A percentile compares a stretch with the other conserved stretches of the same genome.
Evolutionary conservation across 2,329 filamentous ascomycete genomes (phyloP).

Genomic region (Neobulgaria alba): DNA sequence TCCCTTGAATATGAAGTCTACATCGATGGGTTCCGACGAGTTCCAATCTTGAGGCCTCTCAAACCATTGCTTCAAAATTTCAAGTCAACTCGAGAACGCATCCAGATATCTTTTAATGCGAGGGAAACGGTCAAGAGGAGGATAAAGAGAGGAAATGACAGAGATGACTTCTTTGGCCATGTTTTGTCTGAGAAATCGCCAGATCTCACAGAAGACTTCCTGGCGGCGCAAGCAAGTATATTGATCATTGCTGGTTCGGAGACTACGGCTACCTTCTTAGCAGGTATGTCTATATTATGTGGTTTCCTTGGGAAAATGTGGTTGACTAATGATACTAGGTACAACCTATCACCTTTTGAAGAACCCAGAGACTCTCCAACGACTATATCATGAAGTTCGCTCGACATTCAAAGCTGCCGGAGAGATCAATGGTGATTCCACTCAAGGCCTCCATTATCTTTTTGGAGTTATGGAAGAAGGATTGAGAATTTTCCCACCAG

Average conservation of each 20-base stretch:
- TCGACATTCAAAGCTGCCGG: slow-evolving; percentile 6
- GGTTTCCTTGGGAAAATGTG: background rate
- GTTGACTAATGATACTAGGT: background rate
- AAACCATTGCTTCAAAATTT: no score
- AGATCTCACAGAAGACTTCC: background rate
- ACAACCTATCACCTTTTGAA: slow-evolving; percentile 28
- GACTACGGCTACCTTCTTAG: slow-evolving; percentile 33
- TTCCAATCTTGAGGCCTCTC: background rate
- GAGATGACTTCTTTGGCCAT: slow-evolving; percentile 67
- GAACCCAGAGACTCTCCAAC: slow-evolving; percentile 27
- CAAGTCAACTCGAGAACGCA: background rate
- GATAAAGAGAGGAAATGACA: background rate
- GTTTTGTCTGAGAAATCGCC: slow-evolving; percentile 45
- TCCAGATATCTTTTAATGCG: no score
- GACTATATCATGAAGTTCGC: slow-evolving; percentile 23
- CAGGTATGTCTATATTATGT: slow-evolving; percentile 21
- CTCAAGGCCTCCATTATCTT: slow-evolving; percentile 22
- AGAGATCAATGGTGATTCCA: background rate
- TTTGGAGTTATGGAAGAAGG: slow-evolving; percentile 30
- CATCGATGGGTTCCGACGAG: background rate
- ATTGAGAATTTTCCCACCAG: slow-evolving; percentile 20
- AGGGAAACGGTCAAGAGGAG: background rate
- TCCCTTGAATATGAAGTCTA: background rate
- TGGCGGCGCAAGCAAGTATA: slow-evolving; percentile 1
- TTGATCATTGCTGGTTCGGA: slow-evolving; percentile 30